A percentile compares a stretch with the other conserved stretches of the same genome.
Conservation (phyloP, 1,284 basidiomycete species). For the Puccinia novopanici region DNA sequence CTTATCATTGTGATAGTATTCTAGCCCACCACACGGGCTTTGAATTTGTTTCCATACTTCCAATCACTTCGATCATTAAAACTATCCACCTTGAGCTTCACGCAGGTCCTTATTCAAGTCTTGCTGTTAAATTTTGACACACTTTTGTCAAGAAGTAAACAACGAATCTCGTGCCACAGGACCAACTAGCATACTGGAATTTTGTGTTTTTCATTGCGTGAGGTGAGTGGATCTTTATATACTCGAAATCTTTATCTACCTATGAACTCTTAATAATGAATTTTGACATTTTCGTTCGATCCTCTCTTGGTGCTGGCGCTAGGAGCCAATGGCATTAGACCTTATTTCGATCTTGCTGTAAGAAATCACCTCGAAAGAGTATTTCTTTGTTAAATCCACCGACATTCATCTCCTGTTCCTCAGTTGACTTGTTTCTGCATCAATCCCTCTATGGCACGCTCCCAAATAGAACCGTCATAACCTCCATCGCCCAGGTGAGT, state of each 20-base stretch:
- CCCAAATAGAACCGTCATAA: not conserved
- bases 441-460: not conserved
- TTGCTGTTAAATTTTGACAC: not conserved
- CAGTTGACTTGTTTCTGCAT: not conserved
- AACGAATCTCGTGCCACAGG: constrained; percentile 1
- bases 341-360: constrained; percentile 20
- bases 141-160: not conserved
- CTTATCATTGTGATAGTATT: not conserved
- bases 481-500: constrained; percentile 17
- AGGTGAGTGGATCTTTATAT: constrained; percentile 21
- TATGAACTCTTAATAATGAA: not conserved
- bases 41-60: not conserved
- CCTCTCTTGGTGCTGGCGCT: not conserved
- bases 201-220: not conserved
- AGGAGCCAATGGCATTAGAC: constrained; percentile 25
- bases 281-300: constrained; percentile 16
- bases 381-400: not conserved
- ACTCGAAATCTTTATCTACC: constrained; percentile 2
- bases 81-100: not conserved
- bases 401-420: not conserved
- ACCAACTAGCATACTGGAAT: not conserved
- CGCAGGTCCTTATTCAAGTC: not conserved
- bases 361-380: not conserved
- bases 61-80: not conserved
- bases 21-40: not conserved